A percentile compares a stretch with the other conserved stretches of the same genome.
Evolutionary conservation across 176 grass and related monocot genomes (phyloP).

Genomic region (Bolboschoenus planiculmis): DNA sequence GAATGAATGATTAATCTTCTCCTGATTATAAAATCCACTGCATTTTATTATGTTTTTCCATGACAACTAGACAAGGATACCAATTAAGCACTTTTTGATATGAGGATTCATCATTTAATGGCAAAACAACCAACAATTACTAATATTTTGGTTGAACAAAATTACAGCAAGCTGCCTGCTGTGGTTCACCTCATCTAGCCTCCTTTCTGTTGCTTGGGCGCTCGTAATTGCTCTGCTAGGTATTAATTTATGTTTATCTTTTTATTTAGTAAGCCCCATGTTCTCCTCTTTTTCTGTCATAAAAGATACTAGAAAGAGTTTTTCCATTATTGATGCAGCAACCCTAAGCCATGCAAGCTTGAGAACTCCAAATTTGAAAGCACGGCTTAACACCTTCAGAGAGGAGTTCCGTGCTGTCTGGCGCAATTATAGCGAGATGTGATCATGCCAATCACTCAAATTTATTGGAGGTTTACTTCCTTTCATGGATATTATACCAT

Average conservation of each 20-base stretch:
- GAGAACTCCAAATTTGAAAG: constrained; percentile 69
- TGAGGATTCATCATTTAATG: background rate
- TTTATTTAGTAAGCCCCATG: background rate
- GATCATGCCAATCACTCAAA: background rate
- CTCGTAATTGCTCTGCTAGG: constrained; percentile 54
- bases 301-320: background rate
- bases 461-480: constrained; percentile 10
- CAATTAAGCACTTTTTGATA: background rate
- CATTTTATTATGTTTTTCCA: background rate
- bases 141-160: constrained; percentile 2
- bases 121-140: background rate
- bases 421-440: constrained; percentile 63
- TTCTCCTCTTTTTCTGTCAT: background rate
- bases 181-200: constrained; percentile 57
- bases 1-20: background rate
- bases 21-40: background rate
- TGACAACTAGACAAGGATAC: background rate
- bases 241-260: constrained; percentile 17
- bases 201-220: constrained; percentile 61
- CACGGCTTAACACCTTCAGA: constrained; percentile 60
- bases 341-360: constrained; percentile 70
- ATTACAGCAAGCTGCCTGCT: constrained; percentile 59
- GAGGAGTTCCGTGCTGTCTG: constrained; percentile 67
- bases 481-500: background rate
- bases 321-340: constrained; percentile 34